These are phyloP conservation scores for Sphagnum tenellum DNA, from an alignment of 225 moss, liverwort and hornwort genomes.

Conservation along the genomic window DNA sequence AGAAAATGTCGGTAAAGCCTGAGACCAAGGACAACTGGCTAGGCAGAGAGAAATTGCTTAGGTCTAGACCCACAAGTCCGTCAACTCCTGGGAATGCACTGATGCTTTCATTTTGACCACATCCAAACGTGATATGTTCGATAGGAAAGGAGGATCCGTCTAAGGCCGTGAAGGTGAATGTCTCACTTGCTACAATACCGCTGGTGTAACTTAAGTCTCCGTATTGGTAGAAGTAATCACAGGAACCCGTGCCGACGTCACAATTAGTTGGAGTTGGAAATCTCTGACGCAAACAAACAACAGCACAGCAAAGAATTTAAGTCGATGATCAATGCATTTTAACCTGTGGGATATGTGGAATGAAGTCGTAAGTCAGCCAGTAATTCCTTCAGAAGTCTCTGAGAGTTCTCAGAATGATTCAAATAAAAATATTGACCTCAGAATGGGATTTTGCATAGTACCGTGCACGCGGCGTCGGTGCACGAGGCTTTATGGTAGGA, in stretches of 20 bases:
- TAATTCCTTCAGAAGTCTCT: neutral
- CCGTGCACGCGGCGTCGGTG: conserved; percentile 12
- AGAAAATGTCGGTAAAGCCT: conserved; percentile 15
- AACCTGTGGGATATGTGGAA: neutral
- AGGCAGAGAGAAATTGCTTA: conserved; percentile 21
- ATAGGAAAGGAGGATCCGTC: neutral
- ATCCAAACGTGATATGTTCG: conserved; percentile 24
- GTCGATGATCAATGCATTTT: no score
- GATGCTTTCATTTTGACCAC: conserved; percentile 10
- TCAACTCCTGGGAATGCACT: conserved; percentile 17
- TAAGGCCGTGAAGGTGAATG: conserved; percentile 5
- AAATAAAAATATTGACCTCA: neutral
- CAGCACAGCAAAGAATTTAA: neutral
- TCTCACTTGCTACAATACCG: conserved; percentile 19
- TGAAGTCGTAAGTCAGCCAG: neutral
- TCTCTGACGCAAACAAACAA: neutral
- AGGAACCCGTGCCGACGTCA: neutral
- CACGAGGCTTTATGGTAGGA: conserved; percentile 23
- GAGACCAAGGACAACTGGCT: conserved; percentile 11
- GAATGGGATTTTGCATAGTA: neutral
- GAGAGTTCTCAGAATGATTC: neutral
- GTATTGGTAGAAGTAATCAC: conserved; percentile 21
- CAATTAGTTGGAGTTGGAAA: neutral
- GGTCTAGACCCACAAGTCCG: conserved; percentile 32
- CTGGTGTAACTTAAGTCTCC: no score